These are phyloP conservation scores for Phlebiopsis flavidoalba DNA, from an alignment of 768 basidiomycete species.

Conservation along the genomic window DNA sequence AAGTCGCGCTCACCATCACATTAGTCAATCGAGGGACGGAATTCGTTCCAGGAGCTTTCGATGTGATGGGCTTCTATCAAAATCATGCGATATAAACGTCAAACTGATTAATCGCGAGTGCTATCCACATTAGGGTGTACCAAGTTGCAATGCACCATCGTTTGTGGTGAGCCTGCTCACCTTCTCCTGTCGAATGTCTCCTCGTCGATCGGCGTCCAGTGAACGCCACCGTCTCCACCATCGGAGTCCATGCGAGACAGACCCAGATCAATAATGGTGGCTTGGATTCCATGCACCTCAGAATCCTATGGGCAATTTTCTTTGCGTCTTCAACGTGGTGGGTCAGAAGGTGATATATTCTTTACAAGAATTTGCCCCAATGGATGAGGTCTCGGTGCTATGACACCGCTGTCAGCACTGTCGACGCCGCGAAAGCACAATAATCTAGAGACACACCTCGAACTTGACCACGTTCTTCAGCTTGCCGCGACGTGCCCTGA, in stretches of 20 bases:
- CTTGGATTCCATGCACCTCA: constrained; percentile 56
- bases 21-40: constrained; percentile 83
- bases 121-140: constrained; percentile 30
- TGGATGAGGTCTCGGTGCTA: constrained; percentile 99
- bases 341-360: constrained; percentile 33
- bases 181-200: constrained; percentile 92
- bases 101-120: constrained; percentile 84
- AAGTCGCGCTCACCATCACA: constrained; percentile 62
- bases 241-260: constrained; percentile 76
- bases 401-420: background rate
- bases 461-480: constrained; percentile 79
- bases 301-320: constrained; percentile 59
- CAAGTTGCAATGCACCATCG: background rate
- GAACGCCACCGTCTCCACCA: constrained; percentile 39
- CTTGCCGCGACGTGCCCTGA: constrained; percentile 68
- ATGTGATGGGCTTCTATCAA: constrained; percentile 72
- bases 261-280: constrained; percentile 92
- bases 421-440: background rate
- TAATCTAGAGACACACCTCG: constrained; percentile 54
- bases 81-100: constrained; percentile 89
- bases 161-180: constrained; percentile 27
- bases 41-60: constrained; percentile 65
- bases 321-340: constrained; percentile 14
- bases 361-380: constrained; percentile 94
- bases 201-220: constrained; percentile 82